Evolutionary conservation across 306 rosid genomes (phyloP).

Genomic region (Boehmeria nivea): DNA sequence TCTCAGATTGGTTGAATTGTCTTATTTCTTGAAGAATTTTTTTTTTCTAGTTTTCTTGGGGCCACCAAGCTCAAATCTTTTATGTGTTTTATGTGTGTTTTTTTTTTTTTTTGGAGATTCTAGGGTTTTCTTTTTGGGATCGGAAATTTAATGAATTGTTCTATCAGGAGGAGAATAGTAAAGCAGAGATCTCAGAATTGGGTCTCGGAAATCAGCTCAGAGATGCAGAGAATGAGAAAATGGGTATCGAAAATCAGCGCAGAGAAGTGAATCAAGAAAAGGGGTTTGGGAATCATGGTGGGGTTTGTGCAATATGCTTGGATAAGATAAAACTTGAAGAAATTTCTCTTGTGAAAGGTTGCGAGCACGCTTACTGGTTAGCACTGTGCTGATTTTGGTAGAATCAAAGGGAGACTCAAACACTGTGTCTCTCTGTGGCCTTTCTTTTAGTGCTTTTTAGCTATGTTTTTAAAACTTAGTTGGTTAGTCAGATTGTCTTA

Average conservation of each 20-base stretch:
- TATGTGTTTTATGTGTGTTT: neutral
- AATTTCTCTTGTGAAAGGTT: constrained; percentile 81
- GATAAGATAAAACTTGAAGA: constrained; percentile 65
- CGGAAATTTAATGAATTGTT: constrained; percentile 5
- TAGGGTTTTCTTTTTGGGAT: neutral
- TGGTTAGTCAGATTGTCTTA: no score
- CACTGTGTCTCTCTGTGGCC: no score
- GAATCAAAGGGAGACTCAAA: no score
- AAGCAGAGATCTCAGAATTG: no score
- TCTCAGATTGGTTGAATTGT: no score
- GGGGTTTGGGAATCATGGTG: constrained; percentile 51
- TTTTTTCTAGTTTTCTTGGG: no score
- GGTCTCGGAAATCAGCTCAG: constrained; percentile 28
- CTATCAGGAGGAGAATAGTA: neutral
- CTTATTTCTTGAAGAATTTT: neutral
- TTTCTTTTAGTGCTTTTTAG: no score
- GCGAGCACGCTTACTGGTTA: constrained; percentile 98
- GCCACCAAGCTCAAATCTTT: no score
- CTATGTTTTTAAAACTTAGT: no score
- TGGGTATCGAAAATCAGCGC: constrained; percentile 31
- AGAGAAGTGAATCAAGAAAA: constrained; percentile 27
- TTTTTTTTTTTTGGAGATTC: neutral
- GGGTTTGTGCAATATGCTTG: constrained; percentile 70
- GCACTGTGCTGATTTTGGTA: constrained; percentile 6
- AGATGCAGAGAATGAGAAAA: constrained; percentile 16